Conservation (phyloP, 306 rosid species). For the Pyrus bretschneideri region DNA sequence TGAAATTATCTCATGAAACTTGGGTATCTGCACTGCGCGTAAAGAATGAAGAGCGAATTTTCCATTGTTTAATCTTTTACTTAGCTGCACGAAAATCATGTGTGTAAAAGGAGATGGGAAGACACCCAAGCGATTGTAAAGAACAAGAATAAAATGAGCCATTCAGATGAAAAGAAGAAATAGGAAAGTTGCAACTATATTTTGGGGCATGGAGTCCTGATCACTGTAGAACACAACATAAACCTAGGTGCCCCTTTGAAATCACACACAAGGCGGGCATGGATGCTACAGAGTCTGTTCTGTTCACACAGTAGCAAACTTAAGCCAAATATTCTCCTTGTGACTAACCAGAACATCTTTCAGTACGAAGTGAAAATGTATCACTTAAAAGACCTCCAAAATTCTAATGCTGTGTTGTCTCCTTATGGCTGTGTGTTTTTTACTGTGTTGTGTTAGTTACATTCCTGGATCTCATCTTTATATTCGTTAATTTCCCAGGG, state of each 20-base stretch:
- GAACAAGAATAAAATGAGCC: neutral
- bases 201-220: neutral
- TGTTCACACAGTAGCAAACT: neutral
- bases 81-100: neutral
- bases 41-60: neutral
- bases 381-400: neutral
- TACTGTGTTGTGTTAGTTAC: conserved; percentile 1
- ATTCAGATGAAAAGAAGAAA: neutral
- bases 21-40: neutral
- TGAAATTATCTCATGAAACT: neutral
- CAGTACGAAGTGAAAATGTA: neutral
- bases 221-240: neutral
- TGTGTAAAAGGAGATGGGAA: neutral
- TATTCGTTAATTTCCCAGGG: conserved; percentile 36
- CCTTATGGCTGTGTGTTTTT: neutral
- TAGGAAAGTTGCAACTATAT: neutral
- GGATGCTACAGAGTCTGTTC: neutral
- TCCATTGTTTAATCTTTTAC: neutral
- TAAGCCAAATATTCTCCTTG: neutral
- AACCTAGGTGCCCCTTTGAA: neutral
- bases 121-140: neutral
- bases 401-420: neutral
- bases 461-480: conserved; percentile 10
- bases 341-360: neutral
- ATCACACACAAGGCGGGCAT: neutral